Evolutionary conservation across 768 basidiomycete genomes (phyloP), one percentile per base, ranked within the genome.

Genomic region (Amanita thiersii): DNA sequence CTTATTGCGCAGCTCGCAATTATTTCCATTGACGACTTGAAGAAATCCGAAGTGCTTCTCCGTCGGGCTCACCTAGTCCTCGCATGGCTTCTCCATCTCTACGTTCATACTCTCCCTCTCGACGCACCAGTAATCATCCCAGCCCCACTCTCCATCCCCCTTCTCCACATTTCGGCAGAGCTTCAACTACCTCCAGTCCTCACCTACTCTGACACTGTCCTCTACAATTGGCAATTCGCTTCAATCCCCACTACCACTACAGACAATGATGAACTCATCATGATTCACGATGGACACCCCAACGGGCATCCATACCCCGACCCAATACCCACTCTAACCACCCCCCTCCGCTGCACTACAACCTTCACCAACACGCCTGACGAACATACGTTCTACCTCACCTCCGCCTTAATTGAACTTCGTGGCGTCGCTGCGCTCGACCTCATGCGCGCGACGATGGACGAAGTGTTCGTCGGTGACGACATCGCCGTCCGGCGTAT

Each of bases 171-270:
- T 19, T 85, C 79, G 10, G 61, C 65, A 0, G 61, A 80, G 28
- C 74, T 98, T 12, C 81, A 84, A 37, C 65, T 97, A 2, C 94
- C 94, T 1, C 89, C 94, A 0, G 68, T 97, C 21, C 72, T 93
- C 37, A 96, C 93, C 1, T 98, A 92, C 57, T 83, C 92, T 15
- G 93, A 96, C 56, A 83, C 82, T 26, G 92, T 97, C 4, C 70
- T 98, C 18, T 97, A 91, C 64, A 96, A 97, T 54, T 89, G 86
- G 86, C 47, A 61, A 47, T 68, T 59, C 40, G 62, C 40, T 28
- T n/a, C 26, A 28, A 28, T 7, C 26, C n/a, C n/a, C n/a, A n/a
- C n/a, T n/a, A n/a, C n/a, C n/a, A n/a, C n/a, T n/a, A n/a, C 43
- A 4, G 45, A 40, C 28, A 37, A 38, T 3, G 47, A 48, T 29